Evolutionary conservation across 805 yeast genomes (phyloP).

Genomic region (Hanseniaspora osmophila): DNA sequence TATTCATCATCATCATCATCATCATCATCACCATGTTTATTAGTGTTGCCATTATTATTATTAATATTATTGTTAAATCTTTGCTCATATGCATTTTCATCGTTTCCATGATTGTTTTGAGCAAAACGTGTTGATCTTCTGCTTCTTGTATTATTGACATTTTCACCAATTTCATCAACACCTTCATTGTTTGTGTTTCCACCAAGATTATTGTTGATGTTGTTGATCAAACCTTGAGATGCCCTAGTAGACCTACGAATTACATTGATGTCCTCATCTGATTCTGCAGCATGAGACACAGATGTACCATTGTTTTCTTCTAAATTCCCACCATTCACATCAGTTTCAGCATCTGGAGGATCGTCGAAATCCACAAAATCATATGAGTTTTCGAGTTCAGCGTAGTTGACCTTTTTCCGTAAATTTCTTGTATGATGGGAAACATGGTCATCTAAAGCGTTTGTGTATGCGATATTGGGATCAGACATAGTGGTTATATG

Average conservation of each 20-base stretch:
- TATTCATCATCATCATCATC: constrained; percentile 5
- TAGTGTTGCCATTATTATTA: background rate
- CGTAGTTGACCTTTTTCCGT: constrained; percentile 22
- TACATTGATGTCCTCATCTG: constrained; percentile 2
- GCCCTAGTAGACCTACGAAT: background rate
- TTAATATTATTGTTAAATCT: background rate
- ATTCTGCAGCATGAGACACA: constrained; percentile 1
- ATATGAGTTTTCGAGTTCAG: constrained; percentile 22
- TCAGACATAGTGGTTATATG: too few relatives aligned
- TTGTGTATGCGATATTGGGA: background rate
- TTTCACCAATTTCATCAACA: constrained; percentile 5
- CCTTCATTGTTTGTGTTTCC: background rate
- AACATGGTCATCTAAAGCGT: constrained; percentile 15
- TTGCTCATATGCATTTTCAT: background rate
- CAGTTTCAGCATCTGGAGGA: background rate
- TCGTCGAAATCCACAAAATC: constrained; percentile 11
- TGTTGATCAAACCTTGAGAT: too few relatives aligned
- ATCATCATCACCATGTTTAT: background rate
- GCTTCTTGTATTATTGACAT: background rate
- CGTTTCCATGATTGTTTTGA: constrained; percentile 23
- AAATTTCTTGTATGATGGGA: constrained; percentile 21
- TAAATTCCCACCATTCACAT: too few relatives aligned
- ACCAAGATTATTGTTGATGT: background rate
- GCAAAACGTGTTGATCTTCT: constrained; percentile 38
- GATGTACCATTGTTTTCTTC: constrained; percentile 4